Evolutionary conservation across 495 filamentous ascomycete species (phyloP).

Genomic region (Chaetomium cochliodes): DNA sequence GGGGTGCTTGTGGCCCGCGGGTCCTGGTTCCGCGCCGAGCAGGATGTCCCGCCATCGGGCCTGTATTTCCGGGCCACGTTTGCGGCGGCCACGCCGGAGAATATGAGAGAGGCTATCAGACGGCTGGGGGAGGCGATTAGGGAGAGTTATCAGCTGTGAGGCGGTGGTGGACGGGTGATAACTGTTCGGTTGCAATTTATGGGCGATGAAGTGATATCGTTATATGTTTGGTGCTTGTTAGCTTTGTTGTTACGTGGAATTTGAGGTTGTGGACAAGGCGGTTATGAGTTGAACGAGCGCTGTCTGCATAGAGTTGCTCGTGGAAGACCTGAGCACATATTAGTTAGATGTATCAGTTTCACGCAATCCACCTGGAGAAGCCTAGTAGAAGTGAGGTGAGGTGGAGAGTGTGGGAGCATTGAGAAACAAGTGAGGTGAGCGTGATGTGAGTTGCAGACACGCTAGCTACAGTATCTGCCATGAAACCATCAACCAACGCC

Average conservation of each 20-base stretch:
- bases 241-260: background rate
- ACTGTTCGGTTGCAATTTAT: background rate
- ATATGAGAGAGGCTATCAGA: conserved; percentile 75
- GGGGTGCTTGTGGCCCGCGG: conserved; percentile 76
- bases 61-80: conserved; percentile 89
- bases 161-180: too few relatives aligned
- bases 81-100: conserved; percentile 70
- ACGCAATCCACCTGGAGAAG: background rate
- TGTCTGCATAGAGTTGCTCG: background rate
- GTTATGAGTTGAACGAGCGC: background rate
- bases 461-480: background rate
- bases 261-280: background rate
- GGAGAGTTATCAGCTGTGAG: conserved; percentile 57
- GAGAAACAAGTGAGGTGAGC: background rate
- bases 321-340: background rate
- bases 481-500: background rate
- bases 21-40: conserved; percentile 80
- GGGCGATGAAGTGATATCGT: background rate
- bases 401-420: background rate
- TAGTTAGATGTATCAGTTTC: background rate
- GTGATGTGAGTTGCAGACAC: background rate
- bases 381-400: background rate
- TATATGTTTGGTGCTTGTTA: background rate
- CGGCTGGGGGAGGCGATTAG: conserved; percentile 71
- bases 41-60: conserved; percentile 42